Percentiles rank a stretch among this genome's conserved stretches.
Conservation (phyloP, 441 rosid genomes). For the Euphorbia schlechtendalii region DNA sequence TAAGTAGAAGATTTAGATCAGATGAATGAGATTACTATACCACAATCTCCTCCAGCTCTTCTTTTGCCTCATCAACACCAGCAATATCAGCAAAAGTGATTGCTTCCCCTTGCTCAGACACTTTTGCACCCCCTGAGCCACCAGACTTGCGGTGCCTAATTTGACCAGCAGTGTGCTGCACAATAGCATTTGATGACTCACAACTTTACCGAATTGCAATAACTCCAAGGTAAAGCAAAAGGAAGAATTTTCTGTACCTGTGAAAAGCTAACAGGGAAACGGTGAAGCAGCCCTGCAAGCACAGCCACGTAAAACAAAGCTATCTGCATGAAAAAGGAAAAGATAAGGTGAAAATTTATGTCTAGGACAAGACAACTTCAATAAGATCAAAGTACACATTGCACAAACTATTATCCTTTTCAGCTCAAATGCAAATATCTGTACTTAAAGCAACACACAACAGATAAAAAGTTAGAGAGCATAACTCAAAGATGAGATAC, state of each 20-base stretch:
- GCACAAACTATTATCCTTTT: too few relatives aligned
- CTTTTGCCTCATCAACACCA: slow-evolving; percentile 98
- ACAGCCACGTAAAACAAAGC: slow-evolving; percentile 74
- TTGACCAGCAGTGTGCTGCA: slow-evolving; percentile 78
- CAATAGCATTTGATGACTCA: slow-evolving; percentile 13
- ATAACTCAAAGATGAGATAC: neutral
- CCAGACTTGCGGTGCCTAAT: slow-evolving; percentile 70
- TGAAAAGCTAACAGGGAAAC: slow-evolving; percentile 73
- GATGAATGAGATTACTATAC: slow-evolving; percentile 30
- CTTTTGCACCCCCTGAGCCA: slow-evolving; percentile 59
- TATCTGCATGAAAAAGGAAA: slow-evolving; percentile 46
- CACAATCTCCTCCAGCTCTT: slow-evolving; percentile 97
- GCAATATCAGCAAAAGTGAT: slow-evolving; percentile 97
- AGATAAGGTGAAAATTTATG: slow-evolving; percentile 5
- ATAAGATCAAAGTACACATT: neutral
- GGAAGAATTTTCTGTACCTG: slow-evolving; percentile 40
- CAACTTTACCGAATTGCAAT: slow-evolving; percentile 16
- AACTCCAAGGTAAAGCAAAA: slow-evolving; percentile 16
- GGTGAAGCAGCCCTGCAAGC: slow-evolving; percentile 77
- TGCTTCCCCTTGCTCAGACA: slow-evolving; percentile 62
- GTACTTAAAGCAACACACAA: too few relatives aligned
- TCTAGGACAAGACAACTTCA: neutral
- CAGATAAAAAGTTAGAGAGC: too few relatives aligned
- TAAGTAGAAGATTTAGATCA: slow-evolving; percentile 12
- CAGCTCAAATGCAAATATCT: too few relatives aligned